These are phyloP conservation scores for Spathaspora sp. DNA, from an alignment of 1,139 yeast genomes.

Conservation along the genomic window DNA sequence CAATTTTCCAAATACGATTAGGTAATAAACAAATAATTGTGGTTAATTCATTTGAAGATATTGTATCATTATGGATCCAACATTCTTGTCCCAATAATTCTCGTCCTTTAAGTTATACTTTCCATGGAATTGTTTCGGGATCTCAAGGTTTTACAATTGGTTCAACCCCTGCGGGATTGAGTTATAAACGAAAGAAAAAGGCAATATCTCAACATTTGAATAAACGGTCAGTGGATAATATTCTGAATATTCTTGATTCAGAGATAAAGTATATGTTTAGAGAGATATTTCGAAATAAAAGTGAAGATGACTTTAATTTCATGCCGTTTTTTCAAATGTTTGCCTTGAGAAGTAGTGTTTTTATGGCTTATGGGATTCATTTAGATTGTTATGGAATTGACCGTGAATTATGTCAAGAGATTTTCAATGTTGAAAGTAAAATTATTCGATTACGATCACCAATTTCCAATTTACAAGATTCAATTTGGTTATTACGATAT, in stretches of 20 bases:
- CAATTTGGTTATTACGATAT: constrained; percentile 50
- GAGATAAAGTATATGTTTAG: constrained; percentile 19
- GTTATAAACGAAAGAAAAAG: constrained; percentile 54
- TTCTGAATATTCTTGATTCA: constrained; percentile 11
- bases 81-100: constrained; percentile 59
- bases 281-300: constrained; percentile 21
- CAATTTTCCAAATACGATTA: constrained; percentile 61
- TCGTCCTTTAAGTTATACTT: constrained; percentile 65
- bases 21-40: constrained; percentile 60
- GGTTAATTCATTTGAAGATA: constrained; percentile 61
- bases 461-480: constrained; percentile 60
- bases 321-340: constrained; percentile 49
- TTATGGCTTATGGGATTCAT: constrained; percentile 59
- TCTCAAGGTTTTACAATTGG: constrained; percentile 72
- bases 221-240: constrained; percentile 44
- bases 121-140: constrained; percentile 63
- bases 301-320: constrained; percentile 34
- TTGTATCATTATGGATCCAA: constrained; percentile 53
- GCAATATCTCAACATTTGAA: constrained; percentile 53
- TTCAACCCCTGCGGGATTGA: constrained; percentile 66
- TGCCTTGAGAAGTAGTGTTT: constrained; percentile 56
- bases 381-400: constrained; percentile 45
- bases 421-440: constrained; percentile 61
- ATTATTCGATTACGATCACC: constrained; percentile 67
- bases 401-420: constrained; percentile 46